Evolutionary conservation across 345 rosid genomes (phyloP).

Genomic region (Boechera retrofracta): DNA sequence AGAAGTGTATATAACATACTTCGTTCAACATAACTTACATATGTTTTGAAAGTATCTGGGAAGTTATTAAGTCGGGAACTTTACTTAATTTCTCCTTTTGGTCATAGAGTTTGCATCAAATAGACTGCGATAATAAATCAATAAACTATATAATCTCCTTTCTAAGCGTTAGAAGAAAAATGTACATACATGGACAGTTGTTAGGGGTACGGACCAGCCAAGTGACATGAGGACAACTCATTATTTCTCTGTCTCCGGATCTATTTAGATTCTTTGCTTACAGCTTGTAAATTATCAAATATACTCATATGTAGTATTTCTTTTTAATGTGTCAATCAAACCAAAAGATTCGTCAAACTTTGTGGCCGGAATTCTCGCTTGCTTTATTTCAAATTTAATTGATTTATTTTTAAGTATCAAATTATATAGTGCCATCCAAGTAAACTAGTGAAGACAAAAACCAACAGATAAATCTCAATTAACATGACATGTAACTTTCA

Average conservation of each 20-base stretch:
- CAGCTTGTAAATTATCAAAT: slow-evolving; percentile 24
- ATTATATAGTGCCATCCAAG: background rate
- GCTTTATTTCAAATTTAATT: slow-evolving; percentile 23
- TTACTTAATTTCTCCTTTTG: too few relatives aligned
- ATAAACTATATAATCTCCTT: background rate
- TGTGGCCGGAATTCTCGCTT: slow-evolving; percentile 39
- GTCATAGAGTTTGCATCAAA: background rate
- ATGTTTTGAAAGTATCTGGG: too few relatives aligned
- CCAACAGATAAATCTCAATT: background rate
- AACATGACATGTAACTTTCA: slow-evolving; percentile 27
- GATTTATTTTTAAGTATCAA: background rate
- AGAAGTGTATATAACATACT: too few relatives aligned
- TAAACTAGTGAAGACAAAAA: background rate
- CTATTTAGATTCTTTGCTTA: slow-evolving; percentile 38
- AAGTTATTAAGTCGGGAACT: too few relatives aligned
- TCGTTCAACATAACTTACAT: too few relatives aligned
- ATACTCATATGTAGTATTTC: background rate
- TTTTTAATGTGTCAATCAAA: slow-evolving; percentile 39
- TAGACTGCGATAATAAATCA: background rate
- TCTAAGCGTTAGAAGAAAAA: background rate
- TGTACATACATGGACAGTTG: background rate
- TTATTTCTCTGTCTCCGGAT: slow-evolving; percentile 38
- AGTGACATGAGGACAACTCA: slow-evolving; percentile 41
- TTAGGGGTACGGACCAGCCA: slow-evolving; percentile 24
- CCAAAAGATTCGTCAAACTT: slow-evolving; percentile 42